Percentiles rank a stretch among this genome's conserved stretches.
Evolutionary conservation across 177 flowering plant species (phyloP).

Genomic region (Telopea speciosissima): DNA sequence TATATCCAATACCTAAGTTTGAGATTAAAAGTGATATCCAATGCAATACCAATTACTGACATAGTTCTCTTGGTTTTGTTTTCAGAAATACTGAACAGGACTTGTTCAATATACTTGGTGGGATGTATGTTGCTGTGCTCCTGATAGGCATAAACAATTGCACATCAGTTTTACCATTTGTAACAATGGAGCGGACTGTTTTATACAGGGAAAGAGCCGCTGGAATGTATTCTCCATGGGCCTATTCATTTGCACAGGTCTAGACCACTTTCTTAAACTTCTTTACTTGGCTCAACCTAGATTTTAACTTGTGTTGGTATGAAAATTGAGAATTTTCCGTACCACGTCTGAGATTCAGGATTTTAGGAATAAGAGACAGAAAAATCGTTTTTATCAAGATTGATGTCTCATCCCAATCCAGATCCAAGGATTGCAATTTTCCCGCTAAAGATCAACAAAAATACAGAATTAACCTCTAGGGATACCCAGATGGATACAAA

Average conservation of each 20-base stretch:
- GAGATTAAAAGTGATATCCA: too few species aligned
- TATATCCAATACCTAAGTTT: too few species aligned
- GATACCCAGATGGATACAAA: too few species aligned
- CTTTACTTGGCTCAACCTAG: too few species aligned
- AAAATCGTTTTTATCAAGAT: neutral
- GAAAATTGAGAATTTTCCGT: too few species aligned
- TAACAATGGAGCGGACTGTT: slow-evolving; percentile 36
- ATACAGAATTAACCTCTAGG: too few species aligned
- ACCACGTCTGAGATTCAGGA: too few species aligned
- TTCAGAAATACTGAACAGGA: slow-evolving; percentile 39
- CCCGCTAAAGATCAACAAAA: too few species aligned
- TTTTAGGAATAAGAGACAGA: neutral
- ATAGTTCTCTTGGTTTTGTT: neutral
- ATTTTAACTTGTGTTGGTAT: too few species aligned
- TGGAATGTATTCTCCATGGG: slow-evolving; percentile 54
- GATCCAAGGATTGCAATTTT: too few species aligned
- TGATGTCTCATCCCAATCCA: too few species aligned
- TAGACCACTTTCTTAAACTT: neutral
- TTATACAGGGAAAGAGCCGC: slow-evolving; percentile 47
- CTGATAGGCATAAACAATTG: slow-evolving; percentile 41
- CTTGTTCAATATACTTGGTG: slow-evolving; percentile 35
- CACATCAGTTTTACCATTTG: slow-evolving; percentile 35
- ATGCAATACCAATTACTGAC: too few species aligned
- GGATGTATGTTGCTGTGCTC: slow-evolving; percentile 27
- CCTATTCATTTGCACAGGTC: slow-evolving; percentile 57